phyloP scores from a whole-genome alignment of 306 rosid species.

The Quercus variabilis region DNA sequence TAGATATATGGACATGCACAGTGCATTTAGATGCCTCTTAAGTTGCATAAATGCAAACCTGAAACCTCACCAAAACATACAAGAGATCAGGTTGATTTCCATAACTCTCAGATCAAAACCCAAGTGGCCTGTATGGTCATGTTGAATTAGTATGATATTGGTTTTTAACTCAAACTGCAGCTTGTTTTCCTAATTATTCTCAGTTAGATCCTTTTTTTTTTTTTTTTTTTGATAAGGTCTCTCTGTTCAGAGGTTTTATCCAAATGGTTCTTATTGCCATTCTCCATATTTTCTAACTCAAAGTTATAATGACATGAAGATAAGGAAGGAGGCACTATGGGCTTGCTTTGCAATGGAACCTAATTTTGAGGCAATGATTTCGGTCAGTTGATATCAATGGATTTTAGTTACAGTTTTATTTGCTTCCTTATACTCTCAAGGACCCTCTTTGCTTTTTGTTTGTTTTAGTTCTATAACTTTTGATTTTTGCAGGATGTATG shows the following conservation, averaged over 20 bases:
- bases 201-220: not conserved
- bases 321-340: slow-evolving; percentile 95
- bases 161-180: not conserved
- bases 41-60: not conserved
- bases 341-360: slow-evolving; percentile 92
- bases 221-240: slow-evolving; percentile 4
- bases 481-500: slow-evolving; percentile 74
- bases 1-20: not conserved
- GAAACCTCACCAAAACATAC: not conserved
- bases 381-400: slow-evolving; percentile 44
- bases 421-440: not conserved
- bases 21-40: not conserved
- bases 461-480: not conserved
- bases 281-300: slow-evolving; percentile 13
- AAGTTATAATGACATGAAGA: slow-evolving; percentile 44
- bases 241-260: slow-evolving; percentile 16
- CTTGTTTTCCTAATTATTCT: not conserved
- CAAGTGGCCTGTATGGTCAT: not conserved
- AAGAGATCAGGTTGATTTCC: not conserved
- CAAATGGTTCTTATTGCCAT: slow-evolving; percentile 1
- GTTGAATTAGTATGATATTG: not conserved
- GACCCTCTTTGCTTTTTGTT: not conserved
- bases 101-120: not conserved
- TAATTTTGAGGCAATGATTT: slow-evolving; percentile 71
- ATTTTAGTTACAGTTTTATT: not conserved